These are phyloP conservation scores for Silene latifolia DNA, from an alignment of 148 eudicot genomes.

Conservation along the genomic window DNA sequence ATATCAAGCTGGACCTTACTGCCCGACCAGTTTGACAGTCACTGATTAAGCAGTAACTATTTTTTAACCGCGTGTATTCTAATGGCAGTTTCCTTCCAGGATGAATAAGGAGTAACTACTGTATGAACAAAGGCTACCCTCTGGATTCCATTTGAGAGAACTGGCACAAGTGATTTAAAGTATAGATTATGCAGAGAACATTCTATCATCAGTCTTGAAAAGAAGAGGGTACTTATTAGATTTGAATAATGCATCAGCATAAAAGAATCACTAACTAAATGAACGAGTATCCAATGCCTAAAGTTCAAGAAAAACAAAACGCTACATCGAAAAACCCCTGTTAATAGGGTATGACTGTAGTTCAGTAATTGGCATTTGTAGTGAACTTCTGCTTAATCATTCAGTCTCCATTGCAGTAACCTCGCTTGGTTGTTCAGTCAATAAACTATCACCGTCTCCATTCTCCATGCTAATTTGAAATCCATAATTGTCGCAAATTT, in stretches of 20 bases:
- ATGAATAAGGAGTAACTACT: too few relatives aligned
- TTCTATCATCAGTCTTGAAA: too few relatives aligned
- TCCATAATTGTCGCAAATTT: background rate
- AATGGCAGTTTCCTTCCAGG: too few relatives aligned
- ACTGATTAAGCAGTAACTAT: too few relatives aligned
- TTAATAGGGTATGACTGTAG: background rate
- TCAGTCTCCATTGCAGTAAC: conserved; percentile 21
- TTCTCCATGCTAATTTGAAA: conserved; percentile 29
- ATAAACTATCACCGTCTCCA: conserved; percentile 2
- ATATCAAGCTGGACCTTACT: too few relatives aligned
- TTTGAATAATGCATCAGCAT: background rate
- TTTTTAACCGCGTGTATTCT: too few relatives aligned
- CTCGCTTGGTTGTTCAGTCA: conserved; percentile 22
- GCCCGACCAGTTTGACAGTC: too few relatives aligned
- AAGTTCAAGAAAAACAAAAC: background rate
- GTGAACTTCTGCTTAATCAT: background rate
- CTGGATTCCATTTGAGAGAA: too few relatives aligned
- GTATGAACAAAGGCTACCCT: too few relatives aligned
- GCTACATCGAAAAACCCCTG: background rate
- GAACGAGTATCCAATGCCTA: background rate
- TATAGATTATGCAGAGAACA: too few relatives aligned
- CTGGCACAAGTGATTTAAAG: too few relatives aligned
- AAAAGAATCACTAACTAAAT: background rate
- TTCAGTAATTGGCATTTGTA: conserved; percentile 2
- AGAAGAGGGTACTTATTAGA: background rate